A percentile compares a stretch with the other conserved stretches of the same genome.
phyloP scores from a whole-genome alignment of 2,329 filamentous ascomycete genomes.

The Beauveria brongniartii region DNA sequence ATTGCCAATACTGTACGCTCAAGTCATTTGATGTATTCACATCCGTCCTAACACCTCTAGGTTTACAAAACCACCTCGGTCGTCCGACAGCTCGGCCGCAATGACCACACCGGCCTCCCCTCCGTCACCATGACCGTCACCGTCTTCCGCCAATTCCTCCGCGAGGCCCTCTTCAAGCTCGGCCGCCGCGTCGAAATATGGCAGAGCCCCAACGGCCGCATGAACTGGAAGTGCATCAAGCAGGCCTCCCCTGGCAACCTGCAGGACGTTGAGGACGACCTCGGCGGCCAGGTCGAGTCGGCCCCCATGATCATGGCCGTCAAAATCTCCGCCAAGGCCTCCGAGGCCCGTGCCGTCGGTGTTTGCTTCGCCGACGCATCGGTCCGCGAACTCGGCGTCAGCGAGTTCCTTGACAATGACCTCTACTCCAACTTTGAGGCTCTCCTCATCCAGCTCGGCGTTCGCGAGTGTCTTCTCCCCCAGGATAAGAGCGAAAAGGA shows the following conservation, averaged over 20 bases:
- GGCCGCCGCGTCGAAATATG: conserved; percentile 90
- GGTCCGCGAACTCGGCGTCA: conserved; percentile 89
- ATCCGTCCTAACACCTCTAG: conserved; percentile 28
- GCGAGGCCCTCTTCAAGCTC: conserved; percentile 85
- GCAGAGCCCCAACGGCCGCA: conserved; percentile 64
- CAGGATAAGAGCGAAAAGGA: conserved; percentile 70
- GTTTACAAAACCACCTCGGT: conserved; percentile 98
- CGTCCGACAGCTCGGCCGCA: conserved; percentile 77
- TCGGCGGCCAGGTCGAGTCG: conserved; percentile 77
- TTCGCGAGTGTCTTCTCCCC: conserved; percentile 88
- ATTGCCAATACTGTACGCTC: conserved; percentile 63
- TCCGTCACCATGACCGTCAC: conserved; percentile 95
- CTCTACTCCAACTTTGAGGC: conserved; percentile 97
- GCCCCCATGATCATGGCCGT: conserved; percentile 93
- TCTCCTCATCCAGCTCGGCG: conserved; percentile 88
- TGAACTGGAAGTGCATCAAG: conserved; percentile 88
- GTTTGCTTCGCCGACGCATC: conserved; percentile 98
- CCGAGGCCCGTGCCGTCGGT: conserved; percentile 77
- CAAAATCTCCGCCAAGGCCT: conserved; percentile 82
- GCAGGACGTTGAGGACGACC: conserved; percentile 92
- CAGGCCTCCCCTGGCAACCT: conserved; percentile 92
- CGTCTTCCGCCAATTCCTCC: conserved; percentile 89
- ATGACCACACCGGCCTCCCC: conserved; percentile 73
- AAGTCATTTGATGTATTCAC: neutral
- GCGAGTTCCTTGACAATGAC: conserved; percentile 98